Evolutionary conservation across 2,329 filamentous ascomycete genomes (phyloP), one percentile per base, ranked within the genome.

Genomic region (Alternaria ethzedia): DNA sequence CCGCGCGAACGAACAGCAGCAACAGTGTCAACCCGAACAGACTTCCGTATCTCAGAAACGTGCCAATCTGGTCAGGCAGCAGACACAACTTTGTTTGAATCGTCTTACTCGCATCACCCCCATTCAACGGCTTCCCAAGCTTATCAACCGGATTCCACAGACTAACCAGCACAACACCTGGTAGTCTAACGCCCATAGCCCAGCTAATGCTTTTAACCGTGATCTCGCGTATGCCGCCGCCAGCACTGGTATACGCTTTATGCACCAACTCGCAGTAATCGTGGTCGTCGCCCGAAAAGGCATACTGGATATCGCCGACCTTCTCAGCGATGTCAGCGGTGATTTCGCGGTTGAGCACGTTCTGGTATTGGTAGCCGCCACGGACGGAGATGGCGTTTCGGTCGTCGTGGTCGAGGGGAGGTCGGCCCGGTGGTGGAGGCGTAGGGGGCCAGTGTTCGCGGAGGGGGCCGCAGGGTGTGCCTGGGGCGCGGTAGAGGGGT

Each of bases 251-350:
- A 63, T 90, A 88, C 17, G 88, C 85, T 3, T 89, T 88, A 79
- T 99, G 96, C 0, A 90, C 86, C 7, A 98, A 83, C 74, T 97
- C 94, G 81, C 96, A 99, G 82, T 98, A 97, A 82, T 99, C 96
- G 82, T 99, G 96, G 76, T 99, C 96, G 73, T 99, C 96, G 11
- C 96, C 96, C 0, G 94, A 97, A 76, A 98, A 99, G 46, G 94
- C 91, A 68, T 96, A 91, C 4, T 88, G 86, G 12, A 98, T 88
- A 65, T 96, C 92, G 32, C 93, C 94, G 32, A 97, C 85, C 67
- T 90, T 92, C 63, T 90, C 86, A 45, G 97, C 83, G 41, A 99
- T 83, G 55, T 90, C 89, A 49, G 89, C 85, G 1, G 94, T 96
- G 69, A 97, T 89, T 3, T 88, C 85, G 54, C 90, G 88, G 54